Percentiles rank a stretch among this genome's conserved stretches.
These are phyloP conservation scores for Phoenix dactylifera DNA, from an alignment of 176 grass and related monocot species.

Conservation along the genomic window DNA sequence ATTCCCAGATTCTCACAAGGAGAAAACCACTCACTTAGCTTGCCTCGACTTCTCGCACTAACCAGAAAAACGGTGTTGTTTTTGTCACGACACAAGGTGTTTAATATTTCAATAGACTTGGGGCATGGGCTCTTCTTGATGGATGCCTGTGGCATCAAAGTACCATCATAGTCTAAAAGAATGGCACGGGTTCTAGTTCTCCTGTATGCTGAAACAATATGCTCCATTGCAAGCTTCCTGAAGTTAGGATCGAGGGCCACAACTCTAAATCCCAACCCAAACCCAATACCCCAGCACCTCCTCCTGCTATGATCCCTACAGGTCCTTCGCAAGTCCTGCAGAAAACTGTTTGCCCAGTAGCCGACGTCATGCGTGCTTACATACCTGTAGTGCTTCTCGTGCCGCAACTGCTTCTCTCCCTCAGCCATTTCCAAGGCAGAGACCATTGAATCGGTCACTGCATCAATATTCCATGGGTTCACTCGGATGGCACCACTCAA, in stretches of 20 bases:
- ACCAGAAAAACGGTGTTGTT: constrained; percentile 10
- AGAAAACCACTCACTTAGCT: constrained; percentile 4
- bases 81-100: not conserved
- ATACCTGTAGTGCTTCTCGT: constrained; percentile 15
- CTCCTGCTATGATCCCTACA: constrained; percentile 13
- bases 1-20: constrained; percentile 12
- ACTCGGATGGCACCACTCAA: constrained; percentile 10
- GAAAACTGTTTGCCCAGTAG: constrained; percentile 13
- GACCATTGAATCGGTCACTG: constrained; percentile 1
- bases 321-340: constrained; percentile 9
- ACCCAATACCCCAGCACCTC: constrained; percentile 9
- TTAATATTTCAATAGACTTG: not conserved
- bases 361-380: constrained; percentile 20
- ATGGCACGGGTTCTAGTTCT: constrained; percentile 5
- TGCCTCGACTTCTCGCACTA: constrained; percentile 8
- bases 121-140: not conserved
- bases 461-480: constrained; percentile 19
- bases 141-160: constrained; percentile 4
- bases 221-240: constrained; percentile 10
- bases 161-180: constrained; percentile 18
- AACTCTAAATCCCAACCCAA: constrained; percentile 12
- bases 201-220: constrained; percentile 4
- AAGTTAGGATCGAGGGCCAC: constrained; percentile 19
- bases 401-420: constrained; percentile 6
- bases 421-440: constrained; percentile 8